Conservation (phyloP, 805 yeast species). For the Wickerhamomyces bisporus region DNA sequence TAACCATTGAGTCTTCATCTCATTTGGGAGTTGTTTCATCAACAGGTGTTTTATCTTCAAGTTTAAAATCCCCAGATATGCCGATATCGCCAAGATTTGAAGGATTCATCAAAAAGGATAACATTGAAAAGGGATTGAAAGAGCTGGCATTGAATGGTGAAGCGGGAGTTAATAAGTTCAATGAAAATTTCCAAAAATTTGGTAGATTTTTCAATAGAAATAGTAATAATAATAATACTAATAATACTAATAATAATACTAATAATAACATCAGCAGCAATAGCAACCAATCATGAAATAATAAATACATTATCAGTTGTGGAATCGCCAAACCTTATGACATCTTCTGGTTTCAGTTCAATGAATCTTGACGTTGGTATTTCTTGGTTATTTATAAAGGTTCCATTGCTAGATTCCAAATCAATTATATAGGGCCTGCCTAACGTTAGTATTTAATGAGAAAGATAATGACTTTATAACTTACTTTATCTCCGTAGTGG, state of each 20-base stretch:
- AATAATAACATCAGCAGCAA: not conserved
- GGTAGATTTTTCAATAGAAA: slow-evolving; percentile 51
- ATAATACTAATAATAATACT: slow-evolving; percentile 28
- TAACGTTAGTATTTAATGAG: slow-evolving; percentile 4
- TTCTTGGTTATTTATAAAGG: slow-evolving; percentile 34
- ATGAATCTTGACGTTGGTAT: slow-evolving; percentile 37
- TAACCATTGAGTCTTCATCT: slow-evolving; percentile 11
- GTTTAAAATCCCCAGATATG: slow-evolving; percentile 15
- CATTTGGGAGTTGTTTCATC: slow-evolving; percentile 3
- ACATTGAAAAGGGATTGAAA: slow-evolving; percentile 31
- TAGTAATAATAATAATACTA: slow-evolving; percentile 5
- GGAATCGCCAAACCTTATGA: slow-evolving; percentile 34
- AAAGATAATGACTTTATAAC: not conserved
- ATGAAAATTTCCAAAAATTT: slow-evolving; percentile 51
- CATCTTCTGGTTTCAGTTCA: slow-evolving; percentile 37
- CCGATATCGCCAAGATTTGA: slow-evolving; percentile 24
- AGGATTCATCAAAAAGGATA: slow-evolving; percentile 24
- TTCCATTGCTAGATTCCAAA: slow-evolving; percentile 43
- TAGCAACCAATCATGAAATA: slow-evolving; percentile 4
- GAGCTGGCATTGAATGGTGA: slow-evolving; percentile 45
- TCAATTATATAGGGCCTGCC: slow-evolving; percentile 38
- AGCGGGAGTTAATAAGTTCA: slow-evolving; percentile 55
- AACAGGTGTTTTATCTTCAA: slow-evolving; percentile 8
- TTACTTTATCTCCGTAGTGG: slow-evolving; percentile 3
- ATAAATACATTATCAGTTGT: slow-evolving; percentile 27